Evolutionary conservation across 1,284 basidiomycete genomes (phyloP).

Genomic region (Puccinia triticina): DNA sequence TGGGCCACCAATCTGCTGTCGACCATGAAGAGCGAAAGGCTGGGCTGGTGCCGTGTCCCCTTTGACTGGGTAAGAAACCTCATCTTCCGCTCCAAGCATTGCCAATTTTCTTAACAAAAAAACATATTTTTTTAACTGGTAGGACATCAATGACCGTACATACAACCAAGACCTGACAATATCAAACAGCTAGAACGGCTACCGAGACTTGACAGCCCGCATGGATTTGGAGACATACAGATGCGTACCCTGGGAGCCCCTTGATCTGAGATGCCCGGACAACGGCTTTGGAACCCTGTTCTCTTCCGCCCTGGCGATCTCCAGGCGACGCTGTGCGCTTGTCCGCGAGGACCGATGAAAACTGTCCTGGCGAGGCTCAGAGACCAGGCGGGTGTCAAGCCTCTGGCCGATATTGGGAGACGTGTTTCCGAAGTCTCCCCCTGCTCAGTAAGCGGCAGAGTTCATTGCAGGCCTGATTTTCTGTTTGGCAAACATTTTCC

Average conservation of each 20-base stretch:
- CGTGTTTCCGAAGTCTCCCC: not conserved
- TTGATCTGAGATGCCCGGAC: not conserved
- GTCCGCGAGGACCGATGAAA: slow-evolving; percentile 80
- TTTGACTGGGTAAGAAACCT: slow-evolving; percentile 64
- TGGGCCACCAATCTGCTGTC: slow-evolving; percentile 89
- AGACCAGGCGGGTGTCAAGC: slow-evolving; percentile 63
- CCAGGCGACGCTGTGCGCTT: slow-evolving; percentile 73
- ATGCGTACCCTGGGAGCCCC: slow-evolving; percentile 81
- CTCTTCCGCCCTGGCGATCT: slow-evolving; percentile 77
- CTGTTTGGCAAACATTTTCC: slow-evolving; percentile 75
- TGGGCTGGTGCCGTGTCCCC: slow-evolving; percentile 55
- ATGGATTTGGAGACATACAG: slow-evolving; percentile 84
- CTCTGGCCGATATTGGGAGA: slow-evolving; percentile 55
- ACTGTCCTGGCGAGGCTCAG: slow-evolving; percentile 65
- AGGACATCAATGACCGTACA: slow-evolving; percentile 80
- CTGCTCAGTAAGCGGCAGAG: slow-evolving; percentile 68
- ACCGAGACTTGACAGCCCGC: slow-evolving; percentile 78
- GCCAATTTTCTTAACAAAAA: too few relatives aligned
- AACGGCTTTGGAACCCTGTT: slow-evolving; percentile 78
- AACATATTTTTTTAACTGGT: slow-evolving; percentile 59
- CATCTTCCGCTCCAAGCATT: not conserved
- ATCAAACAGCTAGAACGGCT: slow-evolving; percentile 87
- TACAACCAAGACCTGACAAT: slow-evolving; percentile 76
- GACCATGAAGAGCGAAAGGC: slow-evolving; percentile 73
- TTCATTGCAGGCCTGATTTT: slow-evolving; percentile 89